A percentile compares a stretch with the other conserved stretches of the same genome.
Conservation (phyloP, 1,284 basidiomycete genomes). For the Fomitopsis pinicola region DNA sequence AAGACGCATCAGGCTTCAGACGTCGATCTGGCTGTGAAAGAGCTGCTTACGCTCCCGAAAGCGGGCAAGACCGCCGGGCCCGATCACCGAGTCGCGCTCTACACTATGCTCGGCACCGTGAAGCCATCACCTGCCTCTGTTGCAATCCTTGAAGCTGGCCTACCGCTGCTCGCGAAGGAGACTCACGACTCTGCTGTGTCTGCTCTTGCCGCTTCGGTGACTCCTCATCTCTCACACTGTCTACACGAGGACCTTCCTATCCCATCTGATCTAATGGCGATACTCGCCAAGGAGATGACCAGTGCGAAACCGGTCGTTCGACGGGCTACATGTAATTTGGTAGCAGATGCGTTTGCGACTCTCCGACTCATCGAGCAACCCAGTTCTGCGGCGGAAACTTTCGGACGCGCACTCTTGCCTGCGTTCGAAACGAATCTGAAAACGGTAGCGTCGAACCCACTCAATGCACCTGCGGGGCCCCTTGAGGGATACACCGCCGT, state of each 20-base stretch:
- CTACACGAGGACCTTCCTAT: constrained; percentile 41
- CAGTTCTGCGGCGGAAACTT: constrained; percentile 35
- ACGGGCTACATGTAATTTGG: constrained; percentile 31
- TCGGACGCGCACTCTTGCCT: constrained; percentile 53
- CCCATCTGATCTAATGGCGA: constrained; percentile 37
- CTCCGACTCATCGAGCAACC: constrained; percentile 24
- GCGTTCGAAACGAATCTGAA: constrained; percentile 72
- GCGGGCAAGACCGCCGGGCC: constrained; percentile 81
- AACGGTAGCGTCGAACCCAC: constrained; percentile 52
- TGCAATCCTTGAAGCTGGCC: constrained; percentile 49
- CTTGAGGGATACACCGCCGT: constrained; percentile 82
- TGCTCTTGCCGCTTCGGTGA: constrained; percentile 51
- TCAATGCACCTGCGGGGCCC: constrained; percentile 57
- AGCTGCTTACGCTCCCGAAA: constrained; percentile 72
- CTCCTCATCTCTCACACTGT: constrained; percentile 53
- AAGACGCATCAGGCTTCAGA: constrained; percentile 30
- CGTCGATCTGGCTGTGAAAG: constrained; percentile 47
- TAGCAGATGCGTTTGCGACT: constrained; percentile 33
- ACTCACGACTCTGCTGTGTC: constrained; percentile 61
- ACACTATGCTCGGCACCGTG: constrained; percentile 67
- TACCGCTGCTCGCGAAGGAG: constrained; percentile 74
- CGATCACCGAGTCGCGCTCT: constrained; percentile 82
- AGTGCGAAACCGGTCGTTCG: constrained; percentile 37
- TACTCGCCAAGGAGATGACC: constrained; percentile 69
- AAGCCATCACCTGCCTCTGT: constrained; percentile 48